Evolutionary conservation across 2,329 filamentous ascomycete genomes (phyloP).

Genomic region (Plectosphaerella sp.): DNA sequence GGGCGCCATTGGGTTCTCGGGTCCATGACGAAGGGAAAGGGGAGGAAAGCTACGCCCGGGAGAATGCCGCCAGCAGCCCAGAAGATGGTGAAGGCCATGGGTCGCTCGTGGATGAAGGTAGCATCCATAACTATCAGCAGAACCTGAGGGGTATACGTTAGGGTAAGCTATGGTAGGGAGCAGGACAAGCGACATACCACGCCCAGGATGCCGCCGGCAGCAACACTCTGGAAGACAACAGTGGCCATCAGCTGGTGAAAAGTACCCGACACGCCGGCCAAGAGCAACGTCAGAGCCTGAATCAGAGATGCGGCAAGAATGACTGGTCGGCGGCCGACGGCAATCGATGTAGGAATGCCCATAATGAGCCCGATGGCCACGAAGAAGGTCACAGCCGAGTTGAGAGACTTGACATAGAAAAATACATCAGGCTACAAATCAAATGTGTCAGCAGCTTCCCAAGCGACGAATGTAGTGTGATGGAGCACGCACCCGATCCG

Average conservation of each 20-base stretch:
- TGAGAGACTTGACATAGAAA: not conserved
- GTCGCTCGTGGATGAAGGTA: conserved; percentile 32
- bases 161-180: not conserved
- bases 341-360: conserved; percentile 22
- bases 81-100: conserved; percentile 24
- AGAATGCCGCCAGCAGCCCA: conserved; percentile 23
- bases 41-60: conserved; percentile 21
- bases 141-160: not conserved
- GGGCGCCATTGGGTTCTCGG: conserved; percentile 20
- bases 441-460: not conserved
- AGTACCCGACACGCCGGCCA: conserved; percentile 18
- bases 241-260: conserved; percentile 23
- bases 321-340: conserved; percentile 29
- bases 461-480: not conserved
- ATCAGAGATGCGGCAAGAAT: conserved; percentile 18
- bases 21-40: conserved; percentile 16
- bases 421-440: not conserved
- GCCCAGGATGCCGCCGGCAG: conserved; percentile 23
- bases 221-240: conserved; percentile 24
- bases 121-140: conserved; percentile 31
- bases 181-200: conserved; percentile 14
- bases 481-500: not conserved
- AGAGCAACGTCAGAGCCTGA: conserved; percentile 7
- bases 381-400: not conserved
- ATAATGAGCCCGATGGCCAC: not conserved